Evolutionary conservation across 352 stramenopile genomes (phyloP), one percentile per base, ranked within the genome.

Genomic region (Plasmopara viticola): DNA sequence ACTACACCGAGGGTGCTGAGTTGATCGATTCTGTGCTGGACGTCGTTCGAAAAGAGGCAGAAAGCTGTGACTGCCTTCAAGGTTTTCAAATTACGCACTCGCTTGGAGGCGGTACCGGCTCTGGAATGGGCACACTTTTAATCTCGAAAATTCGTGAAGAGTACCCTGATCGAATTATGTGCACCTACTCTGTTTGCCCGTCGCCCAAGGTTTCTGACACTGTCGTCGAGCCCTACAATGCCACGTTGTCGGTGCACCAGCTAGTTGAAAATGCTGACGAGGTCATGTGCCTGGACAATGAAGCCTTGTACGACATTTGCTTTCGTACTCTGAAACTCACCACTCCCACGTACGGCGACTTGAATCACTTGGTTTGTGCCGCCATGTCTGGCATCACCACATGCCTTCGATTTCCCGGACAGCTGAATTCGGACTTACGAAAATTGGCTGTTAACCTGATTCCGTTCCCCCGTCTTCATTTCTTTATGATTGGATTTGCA

Each of bases 241-340:
- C 96, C 41, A 99, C 95, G 38, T 88, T 99, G 25, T 99, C 96
- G 10, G 89, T 99, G 47, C 96, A 99, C 73, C 96, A 99, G 86
- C 88, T 99, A 42, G 95, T 99, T 30, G 97, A 99, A 78, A 99
- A 99, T 79, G 95, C 97, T 51, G 97, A 99, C 81, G 96, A 99
- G 70, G 97, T 97, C 72, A 98, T 99, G 83, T 97, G 95, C 57
- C 82, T 99, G 56, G 97, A 99, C 70, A 99, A 99, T 78, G 97
- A 99, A 78, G 97, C 97, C 39, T 84, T 99, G 39, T 99, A 99
- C 79, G 97, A 99, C 69, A 99, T 99, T 83, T 99, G 97, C 84
- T 98, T 99, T 90, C 95, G 96, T 57, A 99, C 97, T 48, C 79
- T 99, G 44, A 99, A 99, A 78, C 85, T 99, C 50, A 96, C 94